These are phyloP conservation scores for Hyparrhenia diplandra DNA, from an alignment of 176 grass and related monocot species.

Conservation along the genomic window DNA sequence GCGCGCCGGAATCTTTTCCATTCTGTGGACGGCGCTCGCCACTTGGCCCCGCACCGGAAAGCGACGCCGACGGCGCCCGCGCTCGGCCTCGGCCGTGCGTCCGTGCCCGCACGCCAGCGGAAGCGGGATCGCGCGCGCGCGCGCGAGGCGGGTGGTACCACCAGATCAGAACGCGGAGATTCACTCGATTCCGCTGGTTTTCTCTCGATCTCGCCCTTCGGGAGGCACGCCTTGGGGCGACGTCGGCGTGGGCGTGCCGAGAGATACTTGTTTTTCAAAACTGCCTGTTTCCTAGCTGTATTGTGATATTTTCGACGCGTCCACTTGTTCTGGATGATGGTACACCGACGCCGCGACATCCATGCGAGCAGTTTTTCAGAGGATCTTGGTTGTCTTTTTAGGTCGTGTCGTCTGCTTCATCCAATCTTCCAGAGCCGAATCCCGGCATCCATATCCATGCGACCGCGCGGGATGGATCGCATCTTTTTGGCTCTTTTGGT, in stretches of 20 bases:
- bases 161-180: too few species aligned
- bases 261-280: background rate
- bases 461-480: background rate
- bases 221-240: background rate
- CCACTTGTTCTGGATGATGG: background rate
- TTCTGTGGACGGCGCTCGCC: slow-evolving; percentile 8
- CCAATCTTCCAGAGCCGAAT: background rate
- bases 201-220: too few species aligned
- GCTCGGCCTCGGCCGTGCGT: background rate
- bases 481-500: background rate
- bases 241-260: background rate
- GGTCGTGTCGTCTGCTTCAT: background rate
- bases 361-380: background rate
- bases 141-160: background rate
- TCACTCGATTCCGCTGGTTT: too few species aligned
- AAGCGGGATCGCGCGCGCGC: background rate
- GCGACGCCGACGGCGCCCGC: slow-evolving; percentile 8
- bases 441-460: background rate
- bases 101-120: background rate
- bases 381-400: background rate
- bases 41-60: slow-evolving; percentile 12
- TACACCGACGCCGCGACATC: background rate
- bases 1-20: slow-evolving; percentile 4
- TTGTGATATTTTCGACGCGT: slow-evolving; percentile 12
- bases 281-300: background rate